Evolutionary conservation across 768 basidiomycete species (phyloP).

Genomic region (Russula abietina): DNA sequence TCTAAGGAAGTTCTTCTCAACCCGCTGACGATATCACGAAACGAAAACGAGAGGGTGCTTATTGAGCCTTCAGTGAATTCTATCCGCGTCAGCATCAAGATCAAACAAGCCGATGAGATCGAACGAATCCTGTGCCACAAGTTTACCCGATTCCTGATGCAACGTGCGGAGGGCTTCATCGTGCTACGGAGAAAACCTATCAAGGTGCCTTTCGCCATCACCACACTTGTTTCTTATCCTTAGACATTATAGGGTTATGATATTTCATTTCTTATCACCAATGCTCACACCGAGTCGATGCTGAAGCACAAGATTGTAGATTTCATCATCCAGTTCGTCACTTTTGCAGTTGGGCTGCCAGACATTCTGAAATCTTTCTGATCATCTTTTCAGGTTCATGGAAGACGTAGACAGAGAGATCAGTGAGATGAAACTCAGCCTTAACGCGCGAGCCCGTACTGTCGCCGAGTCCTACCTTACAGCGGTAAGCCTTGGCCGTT

Average conservation of each 20-base stretch:
- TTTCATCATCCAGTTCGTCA: constrained; percentile 88
- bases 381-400: constrained; percentile 65
- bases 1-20: constrained; percentile 94
- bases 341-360: constrained; percentile 11
- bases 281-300: constrained; percentile 96
- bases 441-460: constrained; percentile 93
- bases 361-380: background rate
- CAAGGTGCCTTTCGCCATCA: constrained; percentile 43
- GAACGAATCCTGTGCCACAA: constrained; percentile 96
- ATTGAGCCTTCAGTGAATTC: constrained; percentile 98
- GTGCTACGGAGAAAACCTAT: constrained; percentile 94
- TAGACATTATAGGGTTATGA: constrained; percentile 74
- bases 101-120: constrained; percentile 99
- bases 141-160: constrained; percentile 99
- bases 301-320: constrained; percentile 99
- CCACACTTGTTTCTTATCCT: background rate
- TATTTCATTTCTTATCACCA: constrained; percentile 97
- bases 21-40: constrained; percentile 90
- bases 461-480: constrained; percentile 95
- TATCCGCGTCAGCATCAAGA: constrained; percentile 93
- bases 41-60: constrained; percentile 94
- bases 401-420: constrained; percentile 99
- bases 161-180: constrained; percentile 95
- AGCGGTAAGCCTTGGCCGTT: constrained; percentile 51
- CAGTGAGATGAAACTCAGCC: constrained; percentile 96